Conservation (phyloP, 2,329 filamentous ascomycete species). For the Sclerotinia sclerotiorum region DNA sequence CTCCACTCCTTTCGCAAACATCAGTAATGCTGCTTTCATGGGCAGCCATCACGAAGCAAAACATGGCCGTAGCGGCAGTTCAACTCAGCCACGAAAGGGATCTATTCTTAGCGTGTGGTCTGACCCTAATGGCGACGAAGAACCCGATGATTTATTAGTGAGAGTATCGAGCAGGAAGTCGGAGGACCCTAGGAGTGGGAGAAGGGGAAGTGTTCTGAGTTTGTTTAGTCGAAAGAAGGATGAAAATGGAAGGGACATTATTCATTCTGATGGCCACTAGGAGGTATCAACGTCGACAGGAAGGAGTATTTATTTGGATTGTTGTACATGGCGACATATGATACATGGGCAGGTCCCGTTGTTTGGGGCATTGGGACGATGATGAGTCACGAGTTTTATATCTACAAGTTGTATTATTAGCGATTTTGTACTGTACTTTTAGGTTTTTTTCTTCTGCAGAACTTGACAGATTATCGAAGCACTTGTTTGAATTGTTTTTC, state of each 20-base stretch:
- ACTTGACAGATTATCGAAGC: neutral
- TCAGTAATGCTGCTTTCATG: conserved; percentile 20
- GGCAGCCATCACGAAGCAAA: conserved; percentile 13
- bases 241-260: conserved; percentile 17
- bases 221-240: conserved; percentile 13
- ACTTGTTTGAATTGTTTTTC: neutral
- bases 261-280: conserved; percentile 14
- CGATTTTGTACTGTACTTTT: neutral
- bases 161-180: conserved; percentile 17
- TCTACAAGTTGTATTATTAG: neutral
- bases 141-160: neutral
- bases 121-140: conserved; percentile 13
- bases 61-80: conserved; percentile 3
- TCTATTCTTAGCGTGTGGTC: conserved; percentile 20
- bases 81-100: neutral
- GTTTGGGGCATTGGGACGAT: neutral
- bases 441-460: too few species aligned
- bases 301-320: neutral
- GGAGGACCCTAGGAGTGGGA: neutral
- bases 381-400: neutral
- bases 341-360: conserved; percentile 5
- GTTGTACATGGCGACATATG: neutral
- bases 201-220: conserved; percentile 18
- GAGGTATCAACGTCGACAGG: neutral
- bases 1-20: conserved; percentile 14